Percentiles rank a stretch among this genome's conserved stretches.
Evolutionary conservation across 148 eudicot species (phyloP).

Genomic region (Rhododendron henanense): DNA sequence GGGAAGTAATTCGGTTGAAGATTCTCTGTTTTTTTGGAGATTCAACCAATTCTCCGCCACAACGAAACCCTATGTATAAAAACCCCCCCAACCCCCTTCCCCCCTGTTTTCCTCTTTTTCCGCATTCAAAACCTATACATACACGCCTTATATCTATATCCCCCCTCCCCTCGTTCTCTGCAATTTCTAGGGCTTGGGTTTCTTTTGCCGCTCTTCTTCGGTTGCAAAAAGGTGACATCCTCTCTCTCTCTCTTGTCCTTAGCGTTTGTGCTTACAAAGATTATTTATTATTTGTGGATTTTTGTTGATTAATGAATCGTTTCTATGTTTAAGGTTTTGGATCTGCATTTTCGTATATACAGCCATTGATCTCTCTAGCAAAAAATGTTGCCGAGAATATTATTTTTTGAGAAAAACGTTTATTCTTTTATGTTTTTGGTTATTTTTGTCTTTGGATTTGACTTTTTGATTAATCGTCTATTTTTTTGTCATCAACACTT

Average conservation of each 20-base stretch:
- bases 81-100: background rate
- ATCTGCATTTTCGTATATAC: background rate
- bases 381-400: background rate
- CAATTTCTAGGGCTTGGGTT: background rate
- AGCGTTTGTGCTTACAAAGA: background rate
- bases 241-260: background rate
- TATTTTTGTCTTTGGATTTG: background rate
- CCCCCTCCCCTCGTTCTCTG: background rate
- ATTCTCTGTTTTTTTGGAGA: background rate
- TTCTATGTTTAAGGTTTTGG: background rate
- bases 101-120: background rate
- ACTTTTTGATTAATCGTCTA: background rate
- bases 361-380: background rate
- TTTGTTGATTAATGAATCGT: background rate
- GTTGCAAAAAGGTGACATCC: background rate
- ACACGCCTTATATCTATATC: background rate
- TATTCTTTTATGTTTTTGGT: background rate
- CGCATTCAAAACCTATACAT: background rate
- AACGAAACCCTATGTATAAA: background rate
- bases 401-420: background rate
- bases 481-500: background rate
- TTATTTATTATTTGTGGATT: background rate
- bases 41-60: background rate
- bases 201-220: background rate
- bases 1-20: background rate